Percentiles rank a stretch among this genome's conserved stretches.
Conservation (phyloP, 345 rosid species). For the Acer yangbiense region DNA sequence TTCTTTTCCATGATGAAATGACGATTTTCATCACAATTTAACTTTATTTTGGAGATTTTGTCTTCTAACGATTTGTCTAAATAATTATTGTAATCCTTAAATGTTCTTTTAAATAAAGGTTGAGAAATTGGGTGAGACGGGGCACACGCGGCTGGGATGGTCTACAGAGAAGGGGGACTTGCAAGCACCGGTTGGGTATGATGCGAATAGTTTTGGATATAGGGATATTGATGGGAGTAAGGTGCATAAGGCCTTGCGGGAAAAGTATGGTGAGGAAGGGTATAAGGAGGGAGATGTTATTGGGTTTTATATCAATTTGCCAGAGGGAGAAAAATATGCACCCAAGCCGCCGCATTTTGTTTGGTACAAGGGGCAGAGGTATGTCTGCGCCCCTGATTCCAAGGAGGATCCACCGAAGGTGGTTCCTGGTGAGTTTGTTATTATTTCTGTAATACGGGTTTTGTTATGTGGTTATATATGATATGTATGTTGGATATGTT, state of each 20-base stretch:
- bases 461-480: neutral
- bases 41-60: neutral
- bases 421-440: conserved; percentile 66
- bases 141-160: conserved; percentile 96
- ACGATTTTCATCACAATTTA: neutral
- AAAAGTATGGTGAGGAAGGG: conserved; percentile 85
- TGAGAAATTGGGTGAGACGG: conserved; percentile 77
- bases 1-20: neutral
- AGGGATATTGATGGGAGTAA: conserved; percentile 97
- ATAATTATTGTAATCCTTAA: neutral
- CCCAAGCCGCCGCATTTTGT: conserved; percentile 83
- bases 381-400: conserved; percentile 64
- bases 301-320: conserved; percentile 87
- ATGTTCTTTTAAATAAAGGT: conserved; percentile 52
- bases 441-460: neutral
- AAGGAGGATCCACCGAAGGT: conserved; percentile 87
- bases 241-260: conserved; percentile 92
- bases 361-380: conserved; percentile 90
- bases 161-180: conserved; percentile 93
- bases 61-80: neutral
- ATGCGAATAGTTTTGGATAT: conserved; percentile 87
- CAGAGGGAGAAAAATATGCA: conserved; percentile 71
- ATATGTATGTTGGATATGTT: neutral
- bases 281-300: conserved; percentile 91
- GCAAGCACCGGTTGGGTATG: conserved; percentile 97